These are phyloP conservation scores for Leucogyrophana mollusca DNA, from an alignment of 768 basidiomycete genomes.

Conservation along the genomic window DNA sequence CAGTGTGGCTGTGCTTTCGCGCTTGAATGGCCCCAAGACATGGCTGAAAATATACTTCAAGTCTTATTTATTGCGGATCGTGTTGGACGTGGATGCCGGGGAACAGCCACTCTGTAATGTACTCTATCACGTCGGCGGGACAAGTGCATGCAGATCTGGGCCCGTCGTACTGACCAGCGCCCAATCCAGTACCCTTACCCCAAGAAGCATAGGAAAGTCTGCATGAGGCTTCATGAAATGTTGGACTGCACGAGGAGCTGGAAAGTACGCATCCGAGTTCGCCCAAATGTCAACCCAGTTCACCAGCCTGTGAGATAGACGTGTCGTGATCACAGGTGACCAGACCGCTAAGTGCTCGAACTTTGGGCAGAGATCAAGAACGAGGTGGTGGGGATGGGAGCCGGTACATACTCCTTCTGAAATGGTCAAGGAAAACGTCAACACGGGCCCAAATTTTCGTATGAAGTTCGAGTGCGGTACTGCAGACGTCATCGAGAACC, in stretches of 20 bases:
- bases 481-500: too few relatives aligned
- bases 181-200: conserved; percentile 1
- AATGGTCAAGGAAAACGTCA: too few relatives aligned
- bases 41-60: conserved; percentile 2
- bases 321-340: background rate
- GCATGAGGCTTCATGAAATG: conserved; percentile 1
- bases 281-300: conserved; percentile 6
- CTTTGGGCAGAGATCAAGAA: conserved; percentile 1
- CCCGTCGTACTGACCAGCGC: conserved; percentile 1
- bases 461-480: too few relatives aligned
- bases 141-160: background rate
- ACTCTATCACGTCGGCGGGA: background rate
- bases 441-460: too few relatives aligned
- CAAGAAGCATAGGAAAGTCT: conserved; percentile 2
- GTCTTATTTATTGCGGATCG: background rate
- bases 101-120: background rate
- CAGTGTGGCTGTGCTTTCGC: too few relatives aligned
- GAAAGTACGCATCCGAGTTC: background rate
- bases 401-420: too few relatives aligned
- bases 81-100: conserved; percentile 5
- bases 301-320: background rate
- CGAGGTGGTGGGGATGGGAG: too few relatives aligned
- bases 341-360: conserved; percentile 1
- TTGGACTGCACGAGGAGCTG: background rate
- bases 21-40: background rate